Conservation (phyloP, 2,329 filamentous ascomycete species). For the Pestalotiopsis sp. region DNA sequence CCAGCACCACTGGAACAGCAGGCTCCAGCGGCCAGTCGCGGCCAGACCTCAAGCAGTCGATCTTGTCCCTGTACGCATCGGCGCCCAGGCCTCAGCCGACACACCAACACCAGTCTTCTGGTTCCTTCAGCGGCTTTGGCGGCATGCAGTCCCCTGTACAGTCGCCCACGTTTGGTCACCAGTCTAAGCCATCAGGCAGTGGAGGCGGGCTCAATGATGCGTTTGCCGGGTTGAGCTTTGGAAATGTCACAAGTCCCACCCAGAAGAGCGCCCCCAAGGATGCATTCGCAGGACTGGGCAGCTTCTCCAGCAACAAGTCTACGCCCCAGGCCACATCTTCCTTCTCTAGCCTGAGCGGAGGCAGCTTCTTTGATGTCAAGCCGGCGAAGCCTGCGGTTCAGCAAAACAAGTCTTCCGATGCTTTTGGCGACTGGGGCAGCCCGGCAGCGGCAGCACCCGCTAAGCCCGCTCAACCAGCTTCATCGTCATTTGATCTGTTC, state of each 20-base stretch:
- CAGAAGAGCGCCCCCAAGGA: conserved; percentile 36
- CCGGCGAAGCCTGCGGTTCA: conserved; percentile 60
- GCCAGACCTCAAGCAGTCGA: conserved; percentile 95
- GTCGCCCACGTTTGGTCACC: conserved; percentile 56
- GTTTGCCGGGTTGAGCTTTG: conserved; percentile 72
- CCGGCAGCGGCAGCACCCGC: conserved; percentile 43
- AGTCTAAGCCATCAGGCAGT: conserved; percentile 48
- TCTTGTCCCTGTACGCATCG: conserved; percentile 90
- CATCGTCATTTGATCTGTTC: conserved; percentile 77
- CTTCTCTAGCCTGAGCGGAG: conserved; percentile 60
- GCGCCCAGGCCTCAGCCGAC: conserved; percentile 74
- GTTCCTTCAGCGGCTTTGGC: conserved; percentile 73
- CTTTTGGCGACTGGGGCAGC: conserved; percentile 62
- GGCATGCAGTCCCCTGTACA: conserved; percentile 61
- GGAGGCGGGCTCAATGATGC: conserved; percentile 78
- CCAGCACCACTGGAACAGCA: conserved; percentile 73
- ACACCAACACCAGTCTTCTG: conserved; percentile 54
- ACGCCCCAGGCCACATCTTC: conserved; percentile 45
- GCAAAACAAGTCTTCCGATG: conserved; percentile 55
- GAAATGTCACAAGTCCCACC: conserved; percentile 43
- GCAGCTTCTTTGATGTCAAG: conserved; percentile 81
- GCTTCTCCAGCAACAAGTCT: conserved; percentile 40
- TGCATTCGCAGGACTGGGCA: conserved; percentile 39
- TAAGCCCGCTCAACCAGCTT: conserved; percentile 48
- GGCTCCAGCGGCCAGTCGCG: conserved; percentile 70